Evolutionary conservation across 2,329 filamentous ascomycete genomes (phyloP), one percentile per base, ranked within the genome.

Genomic region (Magnaporthiopsis incrustans): DNA sequence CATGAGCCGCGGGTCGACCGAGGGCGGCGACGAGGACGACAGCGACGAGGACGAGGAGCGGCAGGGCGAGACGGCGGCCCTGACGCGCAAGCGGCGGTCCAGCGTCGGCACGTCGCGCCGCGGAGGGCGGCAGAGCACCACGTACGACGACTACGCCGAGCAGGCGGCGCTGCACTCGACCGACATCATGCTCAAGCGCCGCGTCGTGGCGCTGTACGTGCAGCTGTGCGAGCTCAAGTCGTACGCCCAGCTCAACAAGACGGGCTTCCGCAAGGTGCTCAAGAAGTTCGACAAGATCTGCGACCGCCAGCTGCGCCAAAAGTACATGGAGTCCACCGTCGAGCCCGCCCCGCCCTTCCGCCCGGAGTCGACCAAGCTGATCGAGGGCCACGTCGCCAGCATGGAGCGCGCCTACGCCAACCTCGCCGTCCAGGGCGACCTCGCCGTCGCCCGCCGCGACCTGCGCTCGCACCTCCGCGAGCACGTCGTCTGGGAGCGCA

Each of bases 271-370:
- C 71, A 99, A 99, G 77, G 93, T 96, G 0, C 79, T 98, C 69
- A 99, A 99, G 78, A 99, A 99, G 76, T 99, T 95, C 72, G 95
- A 99, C 82, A 99, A 99, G 81, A 98, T 90, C 65, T 78, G 97
- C 65, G 89, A 97, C 75, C 88, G 89, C 68, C 88, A 88, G 70
- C 80, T 98, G 64, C 92, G 94, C 68, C 80, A 85, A 18, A 79
- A 82, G 59, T 99, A 97, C 74, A 86, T 97, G 75, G 82, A 85
- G 64, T 78, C 85, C 38, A 82, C 85, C 50, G 92, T 99, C 63
- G 86, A 90, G 65, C 81, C 87, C 1, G 90, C 93, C 0, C 91
- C 95, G 70, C 89, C 92, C 0, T 99, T 99, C 77, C 85, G 85
- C 61, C 81, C 87, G 14, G 82, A 85, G 59, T 95, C 91, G 0